These are phyloP conservation scores for Falciphora oryzae DNA, from an alignment of 2,329 filamentous ascomycete species.

Conservation along the genomic window DNA sequence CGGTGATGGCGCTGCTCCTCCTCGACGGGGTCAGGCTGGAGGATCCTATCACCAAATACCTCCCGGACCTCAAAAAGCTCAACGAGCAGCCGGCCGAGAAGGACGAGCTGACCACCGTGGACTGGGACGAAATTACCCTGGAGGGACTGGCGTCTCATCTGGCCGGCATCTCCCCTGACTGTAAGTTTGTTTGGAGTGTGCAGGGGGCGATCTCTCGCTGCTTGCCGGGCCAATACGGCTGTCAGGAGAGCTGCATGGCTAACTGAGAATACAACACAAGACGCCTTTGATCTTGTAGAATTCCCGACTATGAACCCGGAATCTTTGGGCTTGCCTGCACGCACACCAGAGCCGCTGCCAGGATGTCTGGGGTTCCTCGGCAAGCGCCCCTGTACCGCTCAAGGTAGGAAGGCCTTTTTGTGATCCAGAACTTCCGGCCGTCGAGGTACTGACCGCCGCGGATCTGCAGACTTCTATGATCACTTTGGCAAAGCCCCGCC, in stretches of 20 bases:
- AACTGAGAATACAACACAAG: not conserved
- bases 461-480: constrained; percentile 19
- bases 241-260: not conserved
- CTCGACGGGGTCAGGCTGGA: constrained; percentile 27
- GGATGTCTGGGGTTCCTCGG: not conserved
- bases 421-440: not conserved
- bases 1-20: constrained; percentile 27
- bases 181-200: not conserved
- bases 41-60: constrained; percentile 38
- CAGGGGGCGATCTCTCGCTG: not conserved
- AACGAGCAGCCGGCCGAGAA: constrained; percentile 5
- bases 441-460: not conserved
- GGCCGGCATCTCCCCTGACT: constrained; percentile 3
- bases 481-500: constrained; percentile 29
- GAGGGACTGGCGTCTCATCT: constrained; percentile 5
- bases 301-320: not conserved
- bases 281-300: not conserved
- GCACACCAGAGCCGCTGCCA: not conserved
- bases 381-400: not conserved
- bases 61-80: constrained; percentile 30
- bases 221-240: not conserved
- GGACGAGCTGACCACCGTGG: not conserved
- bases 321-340: not conserved
- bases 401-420: not conserved
- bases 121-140: constrained; percentile 9